phyloP scores from a whole-genome alignment of 768 basidiomycete genomes.

The Kwoniella sp. region DNA sequence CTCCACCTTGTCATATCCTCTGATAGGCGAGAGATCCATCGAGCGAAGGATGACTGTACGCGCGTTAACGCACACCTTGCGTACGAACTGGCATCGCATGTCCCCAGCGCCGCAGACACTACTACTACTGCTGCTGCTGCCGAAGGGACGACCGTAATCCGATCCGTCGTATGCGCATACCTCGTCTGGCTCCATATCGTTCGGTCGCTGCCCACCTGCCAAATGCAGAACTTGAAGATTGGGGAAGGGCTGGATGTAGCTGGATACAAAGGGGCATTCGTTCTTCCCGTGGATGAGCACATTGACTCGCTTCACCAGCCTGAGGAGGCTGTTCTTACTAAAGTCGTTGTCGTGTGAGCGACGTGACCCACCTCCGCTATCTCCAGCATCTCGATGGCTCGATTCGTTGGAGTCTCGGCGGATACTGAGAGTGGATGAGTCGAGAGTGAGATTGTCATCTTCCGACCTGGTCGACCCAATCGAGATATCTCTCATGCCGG shows the following conservation, averaged over 20 bases:
- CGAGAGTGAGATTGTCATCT: not conserved
- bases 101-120: too few species aligned
- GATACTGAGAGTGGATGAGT: not conserved
- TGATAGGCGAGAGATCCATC: conserved; percentile 1
- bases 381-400: not conserved
- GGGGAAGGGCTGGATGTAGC: conserved; percentile 14
- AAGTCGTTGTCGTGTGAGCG: not conserved
- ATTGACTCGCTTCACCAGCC: not conserved
- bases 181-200: not conserved
- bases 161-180: conserved; percentile 3
- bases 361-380: not conserved
- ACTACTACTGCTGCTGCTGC: not conserved
- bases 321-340: conserved; percentile 13
- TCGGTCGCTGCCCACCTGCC: conserved; percentile 2
- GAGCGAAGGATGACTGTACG: conserved; percentile 6
- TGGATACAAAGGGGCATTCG: conserved; percentile 22
- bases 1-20: not conserved
- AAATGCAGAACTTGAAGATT: conserved; percentile 15
- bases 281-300: conserved; percentile 12
- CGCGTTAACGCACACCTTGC: conserved; percentile 8
- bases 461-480: conserved; percentile 13
- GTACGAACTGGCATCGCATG: conserved; percentile 14
- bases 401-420: too few species aligned
- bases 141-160: not conserved
- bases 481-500: conserved; percentile 3